A percentile compares a stretch with the other conserved stretches of the same genome.
phyloP scores from a whole-genome alignment of 192 early-diverging fungal genomes.

The Phlyctochytrium arcticum region DNA sequence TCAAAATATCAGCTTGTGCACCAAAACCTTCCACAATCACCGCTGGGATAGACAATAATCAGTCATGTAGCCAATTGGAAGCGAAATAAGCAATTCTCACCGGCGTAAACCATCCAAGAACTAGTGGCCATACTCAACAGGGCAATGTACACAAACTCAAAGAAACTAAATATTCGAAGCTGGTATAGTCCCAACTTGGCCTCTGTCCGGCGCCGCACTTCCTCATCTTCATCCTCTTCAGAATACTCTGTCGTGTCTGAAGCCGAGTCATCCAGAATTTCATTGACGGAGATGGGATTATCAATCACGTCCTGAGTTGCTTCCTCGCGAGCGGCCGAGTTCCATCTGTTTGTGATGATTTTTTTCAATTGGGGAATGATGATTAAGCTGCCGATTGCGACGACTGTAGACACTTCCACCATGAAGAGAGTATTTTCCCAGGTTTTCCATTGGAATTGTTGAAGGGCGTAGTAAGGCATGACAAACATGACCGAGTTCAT shows the following conservation, averaged over 20 bases:
- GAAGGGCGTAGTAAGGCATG: slow-evolving; percentile 4
- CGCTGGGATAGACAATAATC: not conserved
- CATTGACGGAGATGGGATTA: no score
- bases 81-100: not conserved
- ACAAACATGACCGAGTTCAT: not conserved
- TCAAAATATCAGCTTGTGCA: not conserved
- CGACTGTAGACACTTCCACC: not conserved
- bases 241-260: no score
- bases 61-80: not conserved
- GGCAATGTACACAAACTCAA: not conserved
- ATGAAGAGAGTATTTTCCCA: slow-evolving; percentile 13
- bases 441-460: slow-evolving; percentile 8
- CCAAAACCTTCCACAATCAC: not conserved
- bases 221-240: no score
- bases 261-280: no score
- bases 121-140: not conserved
- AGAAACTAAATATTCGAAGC: not conserved
- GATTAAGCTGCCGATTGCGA: not conserved
- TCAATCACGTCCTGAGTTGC: not conserved
- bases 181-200: not conserved
- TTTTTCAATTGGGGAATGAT: not conserved
- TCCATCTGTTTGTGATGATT: not conserved
- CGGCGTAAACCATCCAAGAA: not conserved
- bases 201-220: not conserved
- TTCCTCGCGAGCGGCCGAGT: not conserved